Evolutionary conservation across 2,329 filamentous ascomycete genomes (phyloP), one percentile per base, ranked within the genome.

Genomic region (Exophiala xenobiotica): DNA sequence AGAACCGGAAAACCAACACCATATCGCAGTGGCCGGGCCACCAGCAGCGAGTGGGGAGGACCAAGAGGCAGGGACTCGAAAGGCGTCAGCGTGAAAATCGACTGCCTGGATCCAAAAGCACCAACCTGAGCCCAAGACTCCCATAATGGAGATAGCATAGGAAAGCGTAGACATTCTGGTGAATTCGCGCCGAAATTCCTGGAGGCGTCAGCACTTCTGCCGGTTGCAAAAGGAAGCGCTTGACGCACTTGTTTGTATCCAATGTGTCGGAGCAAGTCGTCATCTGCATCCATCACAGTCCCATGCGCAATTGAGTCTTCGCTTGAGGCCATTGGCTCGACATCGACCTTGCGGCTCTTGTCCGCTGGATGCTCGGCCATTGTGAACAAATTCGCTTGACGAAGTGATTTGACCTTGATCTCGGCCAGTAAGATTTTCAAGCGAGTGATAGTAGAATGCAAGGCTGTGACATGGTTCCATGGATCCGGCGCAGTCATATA

Each of bases 1-100:
- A 9, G 80, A 83, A 23, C 82, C 82, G 51, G 83, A 74, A 56
- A 83, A 73, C 82, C 82, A 85, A 48, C 80, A 80, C 82, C 82
- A 86, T 29, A 85, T 79, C 37, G 80, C 80, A 4, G 82, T 82
- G 19, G 80, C 80, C 43, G 82, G 81, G 0, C 82, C 82, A 23
- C 82, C 82, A 20, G 79, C 74, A 23, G 69, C 70, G 54, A 85
- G 37, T 40, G 20, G 37, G 12, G 26, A 6, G 6, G 26, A 27
- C 26, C 26, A 27, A 27, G 26, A 6, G 12, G 26, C 26, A 6
- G 26, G 12, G 26, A 27, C 26, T 27, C 6, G 6, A 27, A 27
- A 27, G 6, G 6, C 26, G 12, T 27, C 26, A 27, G 26, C 26
- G 26, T 27, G 6, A 12, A 27, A 27, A 6, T 27, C 6, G 26